Evolutionary conservation across 345 rosid genomes (phyloP).

Genomic region (Eucalyptus pauciflora): DNA sequence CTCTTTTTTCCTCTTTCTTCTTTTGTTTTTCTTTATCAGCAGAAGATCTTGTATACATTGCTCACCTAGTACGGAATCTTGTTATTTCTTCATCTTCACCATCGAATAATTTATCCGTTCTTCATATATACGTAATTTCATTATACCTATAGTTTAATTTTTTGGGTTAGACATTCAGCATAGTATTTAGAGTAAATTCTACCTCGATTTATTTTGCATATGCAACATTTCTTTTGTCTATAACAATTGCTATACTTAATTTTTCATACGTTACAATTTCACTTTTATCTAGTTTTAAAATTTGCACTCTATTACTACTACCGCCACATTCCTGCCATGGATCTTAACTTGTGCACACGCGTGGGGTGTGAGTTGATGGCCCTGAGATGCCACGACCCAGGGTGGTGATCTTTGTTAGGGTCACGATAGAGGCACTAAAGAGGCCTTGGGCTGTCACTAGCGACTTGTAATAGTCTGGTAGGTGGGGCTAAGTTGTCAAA

Average conservation of each 20-base stretch:
- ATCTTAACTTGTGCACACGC: background rate
- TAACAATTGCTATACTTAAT: background rate
- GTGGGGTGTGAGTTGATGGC: background rate
- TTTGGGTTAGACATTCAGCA: background rate
- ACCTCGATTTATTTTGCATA: background rate
- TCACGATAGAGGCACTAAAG: background rate
- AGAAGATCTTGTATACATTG: background rate
- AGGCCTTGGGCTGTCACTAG: background rate
- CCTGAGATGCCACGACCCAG: background rate
- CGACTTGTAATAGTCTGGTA: background rate
- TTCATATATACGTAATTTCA: background rate
- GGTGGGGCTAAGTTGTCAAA: background rate
- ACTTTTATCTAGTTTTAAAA: background rate
- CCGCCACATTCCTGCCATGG: background rate
- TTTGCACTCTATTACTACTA: background rate
- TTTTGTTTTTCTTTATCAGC: background rate
- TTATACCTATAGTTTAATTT: background rate
- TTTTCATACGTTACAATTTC: background rate
- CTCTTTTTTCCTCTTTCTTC: background rate
- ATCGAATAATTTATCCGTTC: fast-evolving
- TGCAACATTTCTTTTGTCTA: background rate
- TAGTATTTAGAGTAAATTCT: background rate
- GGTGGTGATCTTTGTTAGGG: background rate
- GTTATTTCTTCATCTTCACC: background rate
- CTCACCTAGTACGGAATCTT: background rate